A percentile compares a stretch with the other conserved stretches of the same genome.
phyloP scores from a whole-genome alignment of 352 stramenopile genomes.

The Pythium apleroticum region DNA sequence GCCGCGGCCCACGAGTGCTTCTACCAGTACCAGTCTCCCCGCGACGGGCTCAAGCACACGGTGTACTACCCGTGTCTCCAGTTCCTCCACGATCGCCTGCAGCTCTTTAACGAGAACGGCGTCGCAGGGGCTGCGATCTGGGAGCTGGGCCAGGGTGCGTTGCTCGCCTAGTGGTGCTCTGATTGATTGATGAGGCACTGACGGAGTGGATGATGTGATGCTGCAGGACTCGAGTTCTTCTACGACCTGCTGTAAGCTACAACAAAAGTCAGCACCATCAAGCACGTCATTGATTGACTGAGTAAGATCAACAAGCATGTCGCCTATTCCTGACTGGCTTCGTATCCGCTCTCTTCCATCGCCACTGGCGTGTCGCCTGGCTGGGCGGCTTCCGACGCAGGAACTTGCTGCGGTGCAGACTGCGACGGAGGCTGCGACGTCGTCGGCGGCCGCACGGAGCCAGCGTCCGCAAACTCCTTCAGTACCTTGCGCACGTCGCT shows the following conservation, averaged over 20 bases:
- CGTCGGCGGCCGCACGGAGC: background rate
- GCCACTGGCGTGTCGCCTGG: background rate
- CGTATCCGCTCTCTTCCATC: conserved; percentile 20
- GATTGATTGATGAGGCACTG: background rate
- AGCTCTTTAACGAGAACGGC: conserved; percentile 44
- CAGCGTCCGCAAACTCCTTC: conserved; percentile 55
- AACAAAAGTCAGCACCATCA: background rate
- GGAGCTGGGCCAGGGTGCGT: conserved; percentile 81
- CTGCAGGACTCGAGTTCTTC: conserved; percentile 76
- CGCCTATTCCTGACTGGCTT: conserved; percentile 11
- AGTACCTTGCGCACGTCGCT: conserved; percentile 67
- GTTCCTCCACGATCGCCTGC: conserved; percentile 68
- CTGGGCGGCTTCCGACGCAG: background rate
- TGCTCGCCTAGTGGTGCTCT: background rate
- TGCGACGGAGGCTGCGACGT: background rate
- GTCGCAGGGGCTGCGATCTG: conserved; percentile 63
- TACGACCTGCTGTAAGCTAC: conserved; percentile 57
- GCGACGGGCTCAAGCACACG: conserved; percentile 36
- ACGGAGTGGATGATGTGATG: background rate
- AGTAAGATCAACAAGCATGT: background rate
- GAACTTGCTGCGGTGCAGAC: background rate
- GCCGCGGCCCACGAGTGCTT: conserved; percentile 48
- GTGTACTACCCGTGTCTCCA: conserved; percentile 85
- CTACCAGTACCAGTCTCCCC: conserved; percentile 42
- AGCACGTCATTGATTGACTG: background rate